Conservation (phyloP, 1,284 basidiomycete species). For the Paramarasmius palmivorus region DNA sequence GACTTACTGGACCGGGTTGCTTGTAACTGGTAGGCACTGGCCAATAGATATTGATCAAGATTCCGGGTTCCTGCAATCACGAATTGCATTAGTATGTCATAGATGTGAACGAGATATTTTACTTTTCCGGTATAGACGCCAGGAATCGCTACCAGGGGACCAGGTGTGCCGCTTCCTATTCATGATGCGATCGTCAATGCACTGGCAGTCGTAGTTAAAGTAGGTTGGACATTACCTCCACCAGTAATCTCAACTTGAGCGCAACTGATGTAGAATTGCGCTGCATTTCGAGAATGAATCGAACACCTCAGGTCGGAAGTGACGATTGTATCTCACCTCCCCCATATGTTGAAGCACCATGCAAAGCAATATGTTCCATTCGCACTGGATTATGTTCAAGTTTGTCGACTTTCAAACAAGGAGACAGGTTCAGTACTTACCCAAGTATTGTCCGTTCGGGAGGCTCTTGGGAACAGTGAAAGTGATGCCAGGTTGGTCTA, state of each 20-base stretch:
- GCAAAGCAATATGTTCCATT: conserved; percentile 48
- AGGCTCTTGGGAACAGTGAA: conserved; percentile 45
- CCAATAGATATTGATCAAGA: conserved; percentile 41
- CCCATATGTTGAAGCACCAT: conserved; percentile 32
- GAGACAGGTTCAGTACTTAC: conserved; percentile 6
- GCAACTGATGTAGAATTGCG: conserved; percentile 35
- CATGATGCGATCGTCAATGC: too few species aligned
- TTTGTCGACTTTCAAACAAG: neutral
- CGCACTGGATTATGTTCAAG: conserved; percentile 35
- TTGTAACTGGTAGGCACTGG: conserved; percentile 35
- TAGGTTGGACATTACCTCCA: conserved; percentile 16
- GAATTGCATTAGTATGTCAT: neutral
- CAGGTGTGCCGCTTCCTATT: conserved; percentile 28
- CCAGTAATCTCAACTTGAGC: conserved; percentile 34
- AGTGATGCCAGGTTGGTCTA: conserved; percentile 34
- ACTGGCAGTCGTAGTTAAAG: too few species aligned
- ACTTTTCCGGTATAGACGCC: conserved; percentile 35
- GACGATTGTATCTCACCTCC: conserved; percentile 29
- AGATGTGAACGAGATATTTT: neutral
- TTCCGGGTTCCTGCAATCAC: conserved; percentile 30
- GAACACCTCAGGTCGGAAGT: neutral
- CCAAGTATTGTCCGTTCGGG: conserved; percentile 45
- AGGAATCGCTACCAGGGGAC: conserved; percentile 34
- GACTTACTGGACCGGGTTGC: conserved; percentile 38
- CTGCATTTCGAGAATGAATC: conserved; percentile 9